phyloP scores from a whole-genome alignment of 2,329 filamentous ascomycete genomes.

The Exophiala oligosperma region DNA sequence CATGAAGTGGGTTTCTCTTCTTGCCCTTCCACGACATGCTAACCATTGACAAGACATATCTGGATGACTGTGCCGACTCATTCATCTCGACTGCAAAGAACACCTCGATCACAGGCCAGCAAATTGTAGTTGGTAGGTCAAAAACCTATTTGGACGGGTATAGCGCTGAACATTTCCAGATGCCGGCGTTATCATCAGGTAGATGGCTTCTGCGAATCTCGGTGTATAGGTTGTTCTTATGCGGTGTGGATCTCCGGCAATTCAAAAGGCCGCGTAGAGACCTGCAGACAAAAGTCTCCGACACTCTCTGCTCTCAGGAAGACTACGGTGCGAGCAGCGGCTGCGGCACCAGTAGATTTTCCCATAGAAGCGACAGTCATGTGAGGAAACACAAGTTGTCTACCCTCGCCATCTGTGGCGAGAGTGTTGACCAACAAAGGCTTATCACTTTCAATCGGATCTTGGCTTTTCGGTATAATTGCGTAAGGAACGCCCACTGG shows the following conservation, averaged over 20 bases:
- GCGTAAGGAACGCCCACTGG: slow-evolving; percentile 38
- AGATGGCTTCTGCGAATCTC: neutral
- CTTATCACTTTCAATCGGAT: slow-evolving; percentile 35
- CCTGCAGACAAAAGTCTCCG: slow-evolving; percentile 15
- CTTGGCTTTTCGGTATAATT: slow-evolving; percentile 33
- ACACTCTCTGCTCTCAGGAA: slow-evolving; percentile 10
- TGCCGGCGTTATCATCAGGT: slow-evolving; percentile 23
- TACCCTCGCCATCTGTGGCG: neutral
- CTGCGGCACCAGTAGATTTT: slow-evolving; percentile 9
- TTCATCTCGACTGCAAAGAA: slow-evolving; percentile 45
- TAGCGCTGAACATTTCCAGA: slow-evolving; percentile 20
- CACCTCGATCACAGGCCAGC: slow-evolving; percentile 47
- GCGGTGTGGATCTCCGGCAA: neutral
- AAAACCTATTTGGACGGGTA: neutral
- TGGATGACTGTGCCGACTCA: slow-evolving; percentile 45
- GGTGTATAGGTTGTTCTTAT: neutral
- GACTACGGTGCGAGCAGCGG: slow-evolving; percentile 19
- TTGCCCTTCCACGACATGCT: neutral
- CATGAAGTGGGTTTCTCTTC: slow-evolving; percentile 47
- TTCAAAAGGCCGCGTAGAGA: slow-evolving; percentile 18
- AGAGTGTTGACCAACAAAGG: slow-evolving; percentile 39
- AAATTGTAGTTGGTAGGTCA: slow-evolving; percentile 43
- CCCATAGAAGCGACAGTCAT: slow-evolving; percentile 21
- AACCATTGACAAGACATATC: slow-evolving; percentile 35
- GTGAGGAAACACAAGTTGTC: slow-evolving; percentile 16